Base-by-base conservation (phyloP, 1,284 basidiomycete species). In the Pseudomicrostroma phylloplanum region DNA sequence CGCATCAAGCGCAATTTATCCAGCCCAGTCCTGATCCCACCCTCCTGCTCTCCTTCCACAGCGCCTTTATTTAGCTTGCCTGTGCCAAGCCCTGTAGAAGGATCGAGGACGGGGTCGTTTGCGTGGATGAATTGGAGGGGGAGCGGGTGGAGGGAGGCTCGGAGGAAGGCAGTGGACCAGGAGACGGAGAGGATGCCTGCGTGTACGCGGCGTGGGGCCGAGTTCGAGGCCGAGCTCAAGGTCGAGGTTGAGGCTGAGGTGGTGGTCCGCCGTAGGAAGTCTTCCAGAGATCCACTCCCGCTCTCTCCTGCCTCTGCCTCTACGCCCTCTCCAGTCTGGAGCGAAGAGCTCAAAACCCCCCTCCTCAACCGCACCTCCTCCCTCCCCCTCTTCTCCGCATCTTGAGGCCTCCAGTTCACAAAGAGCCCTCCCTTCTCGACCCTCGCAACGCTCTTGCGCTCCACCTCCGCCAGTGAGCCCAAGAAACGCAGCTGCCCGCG, bases 101-200 rank as follows among this genome's bases (percentile, higher is more conserved):
- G 4, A 23, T 60, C 40, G 53, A 65, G 58, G 36, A 71, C 72
- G 49, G 75, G 48, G 46, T 78, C 73, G 65, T 78, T 78, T 1
- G 76, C 71, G 58, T 61, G 68, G 2, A 74, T 58, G 69, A 69
- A 17, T 42, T 62, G 51, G 58, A 42, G n/a, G 53, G 40, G 13
- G 17, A 21, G 21, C 39, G 11, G 43, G 25, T 23, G 13, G 4
- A 65, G 43, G 30, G 26, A 51, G 36, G 55, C 48, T n/a, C 43
- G 55, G 13, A 78, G 74, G 26, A 77, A 78, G 0, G 25, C 42
- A 0, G 67, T 62, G 19, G 69, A 72, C 76, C 76, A 78, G 12
- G 17, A 17, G 51, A 54, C 51, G 51, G 51, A 54, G 51, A 54
- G 2, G 51, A 54, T 26, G 15, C 13, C 25, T 54, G n/a, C 21